A percentile compares a stretch with the other conserved stretches of the same genome.
Evolutionary conservation across 352 stramenopile species (phyloP).

Genomic region (Phytophthora sojae): DNA sequence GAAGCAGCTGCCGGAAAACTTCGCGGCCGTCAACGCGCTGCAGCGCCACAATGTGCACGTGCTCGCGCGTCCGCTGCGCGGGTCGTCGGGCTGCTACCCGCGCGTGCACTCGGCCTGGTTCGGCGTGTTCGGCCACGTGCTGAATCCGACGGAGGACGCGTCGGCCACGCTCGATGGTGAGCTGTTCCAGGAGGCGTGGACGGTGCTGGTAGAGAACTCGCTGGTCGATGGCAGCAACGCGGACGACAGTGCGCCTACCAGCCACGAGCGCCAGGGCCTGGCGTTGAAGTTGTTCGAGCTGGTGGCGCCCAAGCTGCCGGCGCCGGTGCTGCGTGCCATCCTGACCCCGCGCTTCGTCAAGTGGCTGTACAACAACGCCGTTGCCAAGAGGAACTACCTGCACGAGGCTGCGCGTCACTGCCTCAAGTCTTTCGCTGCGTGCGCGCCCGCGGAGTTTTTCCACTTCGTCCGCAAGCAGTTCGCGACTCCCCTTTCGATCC

Average conservation of each 20-base stretch:
- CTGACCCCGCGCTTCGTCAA: conserved; percentile 84
- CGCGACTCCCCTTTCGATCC: conserved; percentile 56
- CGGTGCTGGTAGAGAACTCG: conserved; percentile 82
- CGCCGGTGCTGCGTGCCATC: conserved; percentile 59
- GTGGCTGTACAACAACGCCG: conserved; percentile 84
- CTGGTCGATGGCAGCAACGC: conserved; percentile 48
- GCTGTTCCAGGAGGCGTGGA: conserved; percentile 83
- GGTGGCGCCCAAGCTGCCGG: conserved; percentile 59
- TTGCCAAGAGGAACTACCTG: conserved; percentile 84
- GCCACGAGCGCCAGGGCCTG: conserved; percentile 80
- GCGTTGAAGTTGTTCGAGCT: conserved; percentile 89
- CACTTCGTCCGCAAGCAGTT: conserved; percentile 82
- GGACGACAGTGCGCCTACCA: conserved; percentile 44
- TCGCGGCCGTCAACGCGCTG: conserved; percentile 54
- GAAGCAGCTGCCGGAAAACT: conserved; percentile 48
- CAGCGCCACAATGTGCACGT: conserved; percentile 67
- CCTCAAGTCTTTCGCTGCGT: conserved; percentile 64
- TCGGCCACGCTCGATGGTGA: conserved; percentile 62
- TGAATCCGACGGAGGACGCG: conserved; percentile 50
- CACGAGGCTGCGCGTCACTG: conserved; percentile 80
- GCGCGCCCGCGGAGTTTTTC: conserved; percentile 67
- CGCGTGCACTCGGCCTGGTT: conserved; percentile 84
- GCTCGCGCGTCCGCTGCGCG: conserved; percentile 71
- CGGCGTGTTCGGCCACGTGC: conserved; percentile 77
- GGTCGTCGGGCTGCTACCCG: conserved; percentile 76